phyloP scores from a whole-genome alignment of 352 stramenopile genomes.

The Lagenidium giganteum region DNA sequence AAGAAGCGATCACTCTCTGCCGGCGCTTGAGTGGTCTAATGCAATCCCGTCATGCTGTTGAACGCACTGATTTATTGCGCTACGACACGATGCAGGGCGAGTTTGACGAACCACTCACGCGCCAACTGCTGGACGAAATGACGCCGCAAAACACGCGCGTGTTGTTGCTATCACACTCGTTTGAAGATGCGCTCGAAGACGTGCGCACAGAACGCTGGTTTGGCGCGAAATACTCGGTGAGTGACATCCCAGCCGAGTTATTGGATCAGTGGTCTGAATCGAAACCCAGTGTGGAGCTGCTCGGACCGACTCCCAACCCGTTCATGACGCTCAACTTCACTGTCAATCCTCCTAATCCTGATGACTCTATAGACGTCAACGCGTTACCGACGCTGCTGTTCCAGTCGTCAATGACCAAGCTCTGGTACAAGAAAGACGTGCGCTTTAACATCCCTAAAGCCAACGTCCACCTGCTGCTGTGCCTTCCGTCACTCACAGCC shows the following conservation, averaged over 20 bases:
- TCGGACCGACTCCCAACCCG: constrained; percentile 24
- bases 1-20: constrained; percentile 19
- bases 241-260: constrained; percentile 14
- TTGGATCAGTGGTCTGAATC: constrained; percentile 12
- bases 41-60: constrained; percentile 5
- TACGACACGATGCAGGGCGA: constrained; percentile 50
- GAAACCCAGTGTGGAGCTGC: constrained; percentile 2
- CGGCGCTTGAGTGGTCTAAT: constrained; percentile 2
- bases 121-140: constrained; percentile 30
- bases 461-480: constrained; percentile 44
- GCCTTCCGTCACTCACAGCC: constrained; percentile 22
- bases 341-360: constrained; percentile 14
- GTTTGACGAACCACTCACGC: constrained; percentile 27
- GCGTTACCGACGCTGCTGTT: constrained; percentile 2
- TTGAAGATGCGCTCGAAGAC: constrained; percentile 19
- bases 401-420: constrained; percentile 24
- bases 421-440: constrained; percentile 59
- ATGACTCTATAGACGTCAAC: neutral
- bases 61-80: constrained; percentile 35
- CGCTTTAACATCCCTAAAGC: constrained; percentile 43
- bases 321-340: constrained; percentile 52
- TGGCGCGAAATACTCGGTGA: constrained; percentile 33
- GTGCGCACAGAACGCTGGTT: constrained; percentile 40
- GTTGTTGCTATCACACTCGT: constrained; percentile 46
- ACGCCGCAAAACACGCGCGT: constrained; percentile 53